A percentile compares a stretch with the other conserved stretches of the same genome.
Conservation (phyloP, 306 rosid species). For the Pterocarpus santalinus region DNA sequence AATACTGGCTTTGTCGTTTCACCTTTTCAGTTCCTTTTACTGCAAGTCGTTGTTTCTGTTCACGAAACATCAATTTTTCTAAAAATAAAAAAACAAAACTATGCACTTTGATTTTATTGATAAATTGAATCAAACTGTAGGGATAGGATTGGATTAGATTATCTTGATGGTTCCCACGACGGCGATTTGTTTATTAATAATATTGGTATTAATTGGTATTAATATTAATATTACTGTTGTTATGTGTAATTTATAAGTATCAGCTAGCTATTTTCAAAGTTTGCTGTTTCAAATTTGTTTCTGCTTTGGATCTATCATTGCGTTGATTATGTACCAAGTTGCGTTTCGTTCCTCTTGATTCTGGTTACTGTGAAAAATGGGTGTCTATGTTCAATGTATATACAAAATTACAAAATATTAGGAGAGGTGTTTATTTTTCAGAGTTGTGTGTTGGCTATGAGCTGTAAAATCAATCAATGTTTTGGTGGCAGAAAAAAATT, state of each 20-base stretch:
- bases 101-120: not conserved
- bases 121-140: not conserved
- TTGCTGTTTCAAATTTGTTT: slow-evolving; percentile 4
- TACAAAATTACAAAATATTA: not conserved
- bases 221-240: not conserved
- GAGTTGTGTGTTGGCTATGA: slow-evolving; percentile 39
- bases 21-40: slow-evolving; percentile 28
- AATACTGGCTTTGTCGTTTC: slow-evolving; percentile 39
- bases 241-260: slow-evolving; percentile 15
- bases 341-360: slow-evolving; percentile 3
- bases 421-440: not conserved
- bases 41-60: slow-evolving; percentile 19
- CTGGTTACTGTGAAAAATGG: slow-evolving; percentile 18
- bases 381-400: slow-evolving; percentile 45
- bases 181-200: not conserved
- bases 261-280: not conserved
- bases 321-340: not conserved
- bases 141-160: slow-evolving; percentile 21
- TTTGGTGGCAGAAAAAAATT: slow-evolving; percentile 43
- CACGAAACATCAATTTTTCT: slow-evolving; percentile 10
- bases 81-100: not conserved
- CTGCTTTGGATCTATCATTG: slow-evolving; percentile 3
- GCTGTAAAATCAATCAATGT: slow-evolving; percentile 37
- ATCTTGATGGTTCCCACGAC: not conserved
- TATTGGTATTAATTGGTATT: no score